phyloP scores from a whole-genome alignment of 2,329 filamentous ascomycete species.

The Cladophialophora exuberans region DNA sequence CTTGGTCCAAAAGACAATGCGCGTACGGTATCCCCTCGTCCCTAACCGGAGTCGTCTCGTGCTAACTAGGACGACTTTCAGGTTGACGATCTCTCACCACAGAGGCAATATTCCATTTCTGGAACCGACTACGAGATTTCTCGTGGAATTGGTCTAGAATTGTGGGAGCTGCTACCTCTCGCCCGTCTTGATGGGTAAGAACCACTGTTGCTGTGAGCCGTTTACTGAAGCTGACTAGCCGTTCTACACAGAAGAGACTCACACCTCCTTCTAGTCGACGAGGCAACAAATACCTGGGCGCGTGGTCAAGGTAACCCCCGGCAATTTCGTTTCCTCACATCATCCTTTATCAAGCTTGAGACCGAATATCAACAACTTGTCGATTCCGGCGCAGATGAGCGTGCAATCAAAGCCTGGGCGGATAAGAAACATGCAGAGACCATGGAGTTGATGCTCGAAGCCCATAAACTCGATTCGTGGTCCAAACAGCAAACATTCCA shows the following conservation, averaged over 20 bases:
- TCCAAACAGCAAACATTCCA: constrained; percentile 2
- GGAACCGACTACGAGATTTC: neutral
- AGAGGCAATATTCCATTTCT: constrained; percentile 13
- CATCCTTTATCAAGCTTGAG: constrained; percentile 23
- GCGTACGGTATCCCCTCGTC: constrained; percentile 6
- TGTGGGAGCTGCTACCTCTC: constrained; percentile 26
- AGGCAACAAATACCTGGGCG: constrained; percentile 13
- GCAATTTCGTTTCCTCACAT: constrained; percentile 25
- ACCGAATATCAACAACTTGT: constrained; percentile 14
- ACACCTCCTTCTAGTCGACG: constrained; percentile 14
- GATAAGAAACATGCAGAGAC: constrained; percentile 13
- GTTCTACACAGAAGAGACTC: constrained; percentile 15
- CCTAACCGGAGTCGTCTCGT: neutral
- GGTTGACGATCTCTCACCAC: constrained; percentile 21
- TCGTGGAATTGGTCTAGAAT: neutral
- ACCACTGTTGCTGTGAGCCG: neutral
- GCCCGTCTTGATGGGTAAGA: constrained; percentile 26
- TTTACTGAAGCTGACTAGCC: neutral
- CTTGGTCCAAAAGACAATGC: constrained; percentile 27
- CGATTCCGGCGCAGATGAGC: neutral
- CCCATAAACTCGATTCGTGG: constrained; percentile 19
- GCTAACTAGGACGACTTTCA: constrained; percentile 5
- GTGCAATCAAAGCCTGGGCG: constrained; percentile 17
- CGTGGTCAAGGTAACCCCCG: constrained; percentile 2
- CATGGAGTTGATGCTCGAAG: constrained; percentile 23